Evolutionary conservation across 2,329 filamentous ascomycete species (phyloP), one percentile per base, ranked within the genome.

Genomic region (Graphium sp.): DNA sequence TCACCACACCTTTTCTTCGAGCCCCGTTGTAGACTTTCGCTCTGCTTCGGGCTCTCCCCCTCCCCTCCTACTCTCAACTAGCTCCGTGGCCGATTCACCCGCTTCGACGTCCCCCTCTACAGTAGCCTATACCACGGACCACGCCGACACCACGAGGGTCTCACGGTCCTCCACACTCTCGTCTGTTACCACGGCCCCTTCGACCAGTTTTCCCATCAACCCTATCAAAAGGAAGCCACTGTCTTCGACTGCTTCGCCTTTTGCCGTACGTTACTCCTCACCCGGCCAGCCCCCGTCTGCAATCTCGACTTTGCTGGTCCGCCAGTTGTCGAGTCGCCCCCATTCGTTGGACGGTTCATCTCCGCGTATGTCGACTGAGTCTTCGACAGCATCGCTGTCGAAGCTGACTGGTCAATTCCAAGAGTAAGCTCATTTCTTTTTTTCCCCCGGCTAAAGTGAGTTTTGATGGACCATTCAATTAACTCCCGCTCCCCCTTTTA

Each of bases 151-250:
- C 25, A 16, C 17, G 20, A 17, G 13, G 16, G 6, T 19, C 16
- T 12, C 12, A 12, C 14, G 11, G 16, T 18, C 25, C 25, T 13
- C 20, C 25, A 11, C 15, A 16, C 11, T 18, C 25, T 18, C 20
- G 18, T 18, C 25, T 18, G 25, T 27, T n/a, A n/a, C n/a, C n/a
- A n/a, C n/a, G n/a, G n/a, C n/a, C n/a, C n/a, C n/a, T n/a, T n/a
- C n/a, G n/a, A n/a, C n/a, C n/a, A n/a, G n/a, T n/a, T 15, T 18
- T 19, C 25, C 17, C 17, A 27, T 19, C 17, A 41, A 39, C 23
- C 45, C 52, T 36, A 64, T 74, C 49, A 63, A 62, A 44, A 60
- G 71, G 36, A 74, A 75, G 50, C 70, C 71, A 31, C 45, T 75
- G 35, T 71, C 69, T 24, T 52, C 56, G 6, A 60, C 61, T 18